These are phyloP conservation scores for Petunia axillaris DNA, from an alignment of 257 asterid species.

Conservation along the genomic window DNA sequence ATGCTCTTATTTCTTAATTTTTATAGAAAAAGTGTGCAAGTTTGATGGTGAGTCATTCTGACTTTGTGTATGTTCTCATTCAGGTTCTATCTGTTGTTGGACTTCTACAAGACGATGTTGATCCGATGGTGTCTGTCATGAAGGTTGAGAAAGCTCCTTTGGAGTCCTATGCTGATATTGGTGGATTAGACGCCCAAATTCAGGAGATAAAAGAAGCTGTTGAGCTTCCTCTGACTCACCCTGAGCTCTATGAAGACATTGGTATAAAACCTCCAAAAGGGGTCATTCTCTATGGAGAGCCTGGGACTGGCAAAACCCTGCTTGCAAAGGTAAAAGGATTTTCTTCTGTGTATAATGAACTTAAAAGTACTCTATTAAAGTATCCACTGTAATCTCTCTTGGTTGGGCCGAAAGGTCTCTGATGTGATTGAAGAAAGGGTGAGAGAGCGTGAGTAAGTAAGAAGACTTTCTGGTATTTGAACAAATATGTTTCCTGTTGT, in stretches of 20 bases:
- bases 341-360: neutral
- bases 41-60: neutral
- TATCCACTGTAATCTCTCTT: neutral
- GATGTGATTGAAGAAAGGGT: neutral
- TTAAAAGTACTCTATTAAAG: neutral
- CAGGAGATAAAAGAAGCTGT: constrained; percentile 66
- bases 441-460: neutral
- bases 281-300: constrained; percentile 95
- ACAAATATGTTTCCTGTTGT: neutral
- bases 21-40: neutral
- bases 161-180: constrained; percentile 87
- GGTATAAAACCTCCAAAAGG: constrained; percentile 91
- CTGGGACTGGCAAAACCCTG: constrained; percentile 93
- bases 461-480: neutral
- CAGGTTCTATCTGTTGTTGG: constrained; percentile 97
- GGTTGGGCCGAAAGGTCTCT: neutral
- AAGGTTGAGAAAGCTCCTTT: constrained; percentile 97
- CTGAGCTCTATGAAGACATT: constrained; percentile 67
- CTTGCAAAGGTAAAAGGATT: constrained; percentile 82
- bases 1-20: neutral
- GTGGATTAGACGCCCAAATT: constrained; percentile 59
- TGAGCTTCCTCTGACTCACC: constrained; percentile 60
- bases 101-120: constrained; percentile 93
- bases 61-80: constrained; percentile 3
- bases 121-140: constrained; percentile 98